These are phyloP conservation scores for Phaffia australis DNA, from an alignment of 768 basidiomycete species.

Conservation along the genomic window DNA sequence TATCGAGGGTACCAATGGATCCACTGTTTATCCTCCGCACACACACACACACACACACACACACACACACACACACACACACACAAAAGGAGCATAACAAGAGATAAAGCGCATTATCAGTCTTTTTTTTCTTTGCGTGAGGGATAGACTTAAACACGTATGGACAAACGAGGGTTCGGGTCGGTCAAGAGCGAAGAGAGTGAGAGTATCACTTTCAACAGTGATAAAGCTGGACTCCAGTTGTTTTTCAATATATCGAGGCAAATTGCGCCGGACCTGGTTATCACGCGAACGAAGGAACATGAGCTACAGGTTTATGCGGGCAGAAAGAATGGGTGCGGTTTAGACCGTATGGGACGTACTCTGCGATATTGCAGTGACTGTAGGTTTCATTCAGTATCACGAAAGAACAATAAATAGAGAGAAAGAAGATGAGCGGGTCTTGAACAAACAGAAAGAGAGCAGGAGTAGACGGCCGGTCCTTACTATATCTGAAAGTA, in stretches of 20 bases:
- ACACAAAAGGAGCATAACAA: too few relatives aligned
- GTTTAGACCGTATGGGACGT: background rate
- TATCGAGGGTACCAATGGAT: slow-evolving; percentile 52
- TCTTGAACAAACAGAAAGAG: background rate
- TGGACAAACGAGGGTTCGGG: slow-evolving; percentile 72
- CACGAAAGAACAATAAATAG: slow-evolving; percentile 48
- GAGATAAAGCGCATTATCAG: background rate
- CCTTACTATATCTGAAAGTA: too few relatives aligned
- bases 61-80: background rate
- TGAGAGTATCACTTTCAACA: slow-evolving; percentile 90
- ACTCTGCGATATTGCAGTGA: slow-evolving; percentile 25
- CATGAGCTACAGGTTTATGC: background rate
- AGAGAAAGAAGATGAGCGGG: slow-evolving; percentile 31
- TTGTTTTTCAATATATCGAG: slow-evolving; percentile 86
- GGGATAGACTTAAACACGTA: background rate
- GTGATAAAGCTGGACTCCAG: slow-evolving; percentile 86
- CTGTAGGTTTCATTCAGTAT: too few relatives aligned
- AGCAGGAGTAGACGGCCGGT: background rate
- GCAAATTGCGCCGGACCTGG: slow-evolving; percentile 47
- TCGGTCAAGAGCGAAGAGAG: slow-evolving; percentile 85
- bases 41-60: too few relatives aligned
- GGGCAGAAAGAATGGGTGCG: background rate
- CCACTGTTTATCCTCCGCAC: background rate
- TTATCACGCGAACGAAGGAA: background rate
- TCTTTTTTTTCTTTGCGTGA: background rate